A percentile compares a stretch with the other conserved stretches of the same genome.
These are phyloP conservation scores for Puccinellia tenuiflora DNA, from an alignment of 176 grass and related monocot species.

Conservation along the genomic window DNA sequence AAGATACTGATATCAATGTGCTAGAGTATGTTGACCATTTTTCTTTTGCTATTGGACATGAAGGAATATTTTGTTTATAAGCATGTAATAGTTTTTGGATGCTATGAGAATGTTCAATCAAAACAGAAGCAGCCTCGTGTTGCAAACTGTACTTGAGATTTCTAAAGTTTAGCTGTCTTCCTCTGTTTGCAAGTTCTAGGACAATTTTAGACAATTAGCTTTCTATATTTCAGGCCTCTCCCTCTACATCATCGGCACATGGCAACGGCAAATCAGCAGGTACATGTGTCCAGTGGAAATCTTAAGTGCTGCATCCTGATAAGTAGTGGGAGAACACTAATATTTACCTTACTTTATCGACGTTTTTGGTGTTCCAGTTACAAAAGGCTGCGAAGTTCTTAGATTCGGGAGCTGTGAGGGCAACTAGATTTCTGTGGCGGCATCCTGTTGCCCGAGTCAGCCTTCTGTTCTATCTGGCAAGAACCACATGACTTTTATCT, in stretches of 20 bases:
- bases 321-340: neutral
- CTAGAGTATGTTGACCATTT: constrained; percentile 58
- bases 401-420: constrained; percentile 90
- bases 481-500: constrained; percentile 5
- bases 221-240: constrained; percentile 67
- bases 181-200: constrained; percentile 16
- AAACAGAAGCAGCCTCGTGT: neutral
- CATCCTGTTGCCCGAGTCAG: constrained; percentile 90
- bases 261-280: constrained; percentile 75
- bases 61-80: neutral
- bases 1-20: constrained; percentile 97
- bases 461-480: constrained; percentile 91
- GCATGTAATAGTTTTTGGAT: neutral
- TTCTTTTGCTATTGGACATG: neutral
- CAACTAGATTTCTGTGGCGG: constrained; percentile 96
- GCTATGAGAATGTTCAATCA: neutral
- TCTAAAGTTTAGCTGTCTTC: neutral
- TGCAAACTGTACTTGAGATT: neutral
- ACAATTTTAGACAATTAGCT: constrained; percentile 33
- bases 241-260: constrained; percentile 96
- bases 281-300: constrained; percentile 15
- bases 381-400: constrained; percentile 95
- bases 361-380: constrained; percentile 60
- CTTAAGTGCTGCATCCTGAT: neutral
- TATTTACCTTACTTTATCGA: neutral